Base-by-base conservation (phyloP, 768 basidiomycete genomes). In the Calvatia gigantea region DNA sequence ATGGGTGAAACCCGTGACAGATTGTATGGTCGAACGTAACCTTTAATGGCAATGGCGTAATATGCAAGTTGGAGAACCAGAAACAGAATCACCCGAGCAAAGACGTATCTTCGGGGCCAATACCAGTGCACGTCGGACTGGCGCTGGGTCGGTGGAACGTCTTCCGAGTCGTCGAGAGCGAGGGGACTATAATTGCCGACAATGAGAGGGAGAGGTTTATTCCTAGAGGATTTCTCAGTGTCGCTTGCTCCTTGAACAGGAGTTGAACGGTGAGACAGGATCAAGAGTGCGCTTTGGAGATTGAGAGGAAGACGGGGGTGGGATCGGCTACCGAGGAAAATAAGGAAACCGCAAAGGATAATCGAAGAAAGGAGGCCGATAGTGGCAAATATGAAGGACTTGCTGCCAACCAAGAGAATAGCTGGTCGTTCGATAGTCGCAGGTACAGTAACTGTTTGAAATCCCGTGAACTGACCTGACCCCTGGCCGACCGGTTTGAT, bases 161-260 rank as follows among this genome's bases (percentile, higher is more conserved):
- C 46, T 11, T 29, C 19, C 19, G 46, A 28, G 29, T 51, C 39
- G 19, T 29, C 37, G 29, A 19, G 50, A 12, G 38, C 35, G 29
- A 51, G 50, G 1, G 50, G 39, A 14, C 28, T 23, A 31, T 51
- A 51, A 8, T 38, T 27, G 21, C 27, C 50, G 6, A 51, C 28
- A n/a, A 51, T 51, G 27, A 51, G 15, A 12, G 50, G 50, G 19
- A 51, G 39, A 17, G 50, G 39, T 17, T 51, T 51, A n/a, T 51
- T 29, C 27, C 17, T 23, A 12, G 38, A 15, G 4, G 50, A 51
- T 19, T 42, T 29, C 23, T 41, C 37, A 12, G 37, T n/a, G 31
- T 39, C 50, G 15, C 29, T 27, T 17, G 7, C 23, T 2, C 7
- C n/a, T 2, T 25, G 38, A 6, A 19, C 21, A 12, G 37, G 25